Percentiles rank a stretch among this genome's conserved stretches.
phyloP scores from a whole-genome alignment of 495 filamentous ascomycete genomes.

The Immersiella caudata region DNA sequence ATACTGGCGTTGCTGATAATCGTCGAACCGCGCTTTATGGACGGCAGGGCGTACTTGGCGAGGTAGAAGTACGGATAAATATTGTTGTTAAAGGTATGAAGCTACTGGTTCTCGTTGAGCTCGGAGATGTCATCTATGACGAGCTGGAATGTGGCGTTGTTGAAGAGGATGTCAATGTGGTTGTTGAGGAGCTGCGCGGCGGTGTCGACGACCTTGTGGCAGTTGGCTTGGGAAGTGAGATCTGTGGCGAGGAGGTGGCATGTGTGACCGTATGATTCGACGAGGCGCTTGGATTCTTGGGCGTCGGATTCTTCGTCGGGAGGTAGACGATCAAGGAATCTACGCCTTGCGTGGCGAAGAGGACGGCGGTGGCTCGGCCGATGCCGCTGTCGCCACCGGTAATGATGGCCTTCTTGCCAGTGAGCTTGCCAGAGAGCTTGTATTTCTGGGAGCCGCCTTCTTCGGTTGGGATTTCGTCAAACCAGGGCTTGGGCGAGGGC shows the following conservation, averaged over 20 bases:
- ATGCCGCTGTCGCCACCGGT: conserved; percentile 85
- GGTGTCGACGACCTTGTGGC: conserved; percentile 68
- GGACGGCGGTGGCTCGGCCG: conserved; percentile 74
- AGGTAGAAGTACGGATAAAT: conserved; percentile 77
- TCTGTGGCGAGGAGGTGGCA: conserved; percentile 65
- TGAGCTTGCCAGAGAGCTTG: conserved; percentile 76
- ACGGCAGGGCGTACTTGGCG: conserved; percentile 74
- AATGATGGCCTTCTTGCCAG: conserved; percentile 75
- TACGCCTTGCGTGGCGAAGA: conserved; percentile 85
- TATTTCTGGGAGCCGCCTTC: conserved; percentile 74
- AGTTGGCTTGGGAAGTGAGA: conserved; percentile 64
- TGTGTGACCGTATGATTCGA: conserved; percentile 65
- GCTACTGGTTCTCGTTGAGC: conserved; percentile 80
- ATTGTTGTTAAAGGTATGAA: conserved; percentile 73
- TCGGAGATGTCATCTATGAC: conserved; percentile 73
- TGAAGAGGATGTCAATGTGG: conserved; percentile 72
- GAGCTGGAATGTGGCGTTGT: conserved; percentile 80
- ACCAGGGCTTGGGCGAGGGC: conserved; percentile 62
- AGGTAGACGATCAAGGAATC: conserved; percentile 74
- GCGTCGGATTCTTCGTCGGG: conserved; percentile 76
- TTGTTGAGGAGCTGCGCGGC: conserved; percentile 65
- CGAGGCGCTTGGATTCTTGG: conserved; percentile 67
- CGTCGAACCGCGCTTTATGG: conserved; percentile 73
- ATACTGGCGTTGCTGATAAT: conserved; percentile 85
- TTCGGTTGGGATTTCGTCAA: conserved; percentile 68